Evolutionary conservation across 2,329 filamentous ascomycete genomes (phyloP).

Genomic region (Fusarium algeriense): DNA sequence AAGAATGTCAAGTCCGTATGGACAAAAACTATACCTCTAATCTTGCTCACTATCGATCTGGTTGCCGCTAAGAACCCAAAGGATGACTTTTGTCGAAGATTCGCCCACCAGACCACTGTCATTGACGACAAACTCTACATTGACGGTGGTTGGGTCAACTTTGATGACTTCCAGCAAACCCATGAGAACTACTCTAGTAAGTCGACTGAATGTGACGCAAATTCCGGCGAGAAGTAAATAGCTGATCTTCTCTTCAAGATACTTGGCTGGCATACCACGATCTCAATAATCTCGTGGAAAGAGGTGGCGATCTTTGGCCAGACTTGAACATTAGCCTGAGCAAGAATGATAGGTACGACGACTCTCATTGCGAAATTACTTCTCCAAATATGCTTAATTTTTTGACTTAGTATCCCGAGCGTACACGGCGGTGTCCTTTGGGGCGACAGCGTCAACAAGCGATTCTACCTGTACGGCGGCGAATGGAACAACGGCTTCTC

Average conservation of each 20-base stretch:
- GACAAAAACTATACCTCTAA: neutral
- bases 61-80: neutral
- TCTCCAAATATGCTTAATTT: neutral
- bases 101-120: neutral
- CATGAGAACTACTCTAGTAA: constrained; percentile 6
- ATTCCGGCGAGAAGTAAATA: no score
- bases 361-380: no score
- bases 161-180: constrained; percentile 11
- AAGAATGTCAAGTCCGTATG: neutral
- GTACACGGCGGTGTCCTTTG: neutral
- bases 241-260: neutral
- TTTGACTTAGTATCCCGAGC: neutral
- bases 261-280: neutral
- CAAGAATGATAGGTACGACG: neutral
- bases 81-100: neutral
- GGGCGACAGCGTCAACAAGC: constrained; percentile 2
- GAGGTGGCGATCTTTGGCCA: neutral
- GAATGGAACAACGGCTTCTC: constrained; percentile 7
- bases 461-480: constrained; percentile 3
- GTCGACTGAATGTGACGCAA: no score
- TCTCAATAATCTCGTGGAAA: neutral
- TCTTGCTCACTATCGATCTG: rapidly evolving
- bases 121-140: constrained; percentile 10
- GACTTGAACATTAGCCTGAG: neutral
- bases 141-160: constrained; percentile 10